phyloP scores from a whole-genome alignment of 2,329 filamentous ascomycete species.

The Elsinoe necatrix region DNA sequence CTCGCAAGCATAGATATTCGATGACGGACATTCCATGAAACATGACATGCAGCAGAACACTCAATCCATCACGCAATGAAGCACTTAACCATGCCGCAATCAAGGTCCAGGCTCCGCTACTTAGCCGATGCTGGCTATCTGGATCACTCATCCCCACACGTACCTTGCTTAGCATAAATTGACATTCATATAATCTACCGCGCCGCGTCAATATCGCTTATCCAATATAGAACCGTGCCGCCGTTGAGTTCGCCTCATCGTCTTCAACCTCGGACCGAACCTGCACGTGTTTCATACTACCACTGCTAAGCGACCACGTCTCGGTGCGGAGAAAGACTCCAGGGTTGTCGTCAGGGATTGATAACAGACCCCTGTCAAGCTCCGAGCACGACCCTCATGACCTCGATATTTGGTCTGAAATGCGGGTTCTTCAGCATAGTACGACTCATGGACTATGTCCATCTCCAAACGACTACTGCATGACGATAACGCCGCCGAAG shows the following conservation, averaged over 20 bases:
- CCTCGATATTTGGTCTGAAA: background rate
- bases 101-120: background rate
- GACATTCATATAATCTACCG: background rate
- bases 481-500: background rate
- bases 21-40: background rate
- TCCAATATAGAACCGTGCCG: background rate
- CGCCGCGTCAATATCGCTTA: slow-evolving; percentile 4
- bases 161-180: background rate
- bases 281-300: background rate
- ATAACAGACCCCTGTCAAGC: slow-evolving; percentile 1
- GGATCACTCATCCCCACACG: background rate
- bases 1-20: background rate
- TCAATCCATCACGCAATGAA: background rate
- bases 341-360: background rate
- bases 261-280: slow-evolving; percentile 5
- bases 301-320: background rate
- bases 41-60: background rate
- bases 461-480: background rate
- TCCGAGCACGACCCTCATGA: background rate
- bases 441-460: background rate
- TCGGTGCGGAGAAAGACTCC: background rate
- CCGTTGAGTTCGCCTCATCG: background rate
- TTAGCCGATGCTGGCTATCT: background rate
- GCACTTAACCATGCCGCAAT: background rate
- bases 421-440: background rate